Base-by-base conservation (phyloP, 2,329 filamentous ascomycete genomes). In the Raffaelea albimanens region DNA sequence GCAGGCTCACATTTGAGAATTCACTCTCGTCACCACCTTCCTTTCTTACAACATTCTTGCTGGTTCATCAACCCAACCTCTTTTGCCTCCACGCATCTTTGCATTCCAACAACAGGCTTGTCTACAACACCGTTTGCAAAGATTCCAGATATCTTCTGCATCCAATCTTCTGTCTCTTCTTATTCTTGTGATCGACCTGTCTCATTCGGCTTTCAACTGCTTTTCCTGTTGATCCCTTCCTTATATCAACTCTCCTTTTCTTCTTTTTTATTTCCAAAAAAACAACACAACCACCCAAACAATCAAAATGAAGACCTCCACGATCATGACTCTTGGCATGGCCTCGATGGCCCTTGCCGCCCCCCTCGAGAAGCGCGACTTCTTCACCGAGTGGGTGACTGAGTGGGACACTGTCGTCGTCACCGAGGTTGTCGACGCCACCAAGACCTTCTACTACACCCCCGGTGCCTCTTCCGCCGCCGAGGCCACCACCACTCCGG, bases 351-450 rank as follows among this genome's bases (percentile, higher is more conserved):
- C 67, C 55, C 59, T 70, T 49, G 76, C 76, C 53, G 71, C 78
- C 61, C 75, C 75, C 50, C 69, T 67, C 52, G 64, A 66, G 53
- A 50, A 51, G 49, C 66, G 68, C 44, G 68, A 59, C 19, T 49
- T 75, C 14, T 67, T 73, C 54, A 74, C 71, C 39, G 60, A 64
- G 41, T 66, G 62, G 61, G 65, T 62, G 18, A 68, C 65, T 8
- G 69, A 70, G 56, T 76, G 70, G 66, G 71, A 76, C 55, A 75
- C 70, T 7, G 68, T 73, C 55, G 68, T 67, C 3, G 69, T 78
- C 51, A 71, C 73, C 50, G 61, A 72, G 62, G 49, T 67, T 44
- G 59, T 78, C 47, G 74, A 76, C 55, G 63, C 66, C 33, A 69
- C 65, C 53, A 66, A 68, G 55, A 78, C 75, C 47, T 52, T 67